phyloP scores from a whole-genome alignment of 1,284 basidiomycete genomes.

The Cryptococcus amylolentus region DNA sequence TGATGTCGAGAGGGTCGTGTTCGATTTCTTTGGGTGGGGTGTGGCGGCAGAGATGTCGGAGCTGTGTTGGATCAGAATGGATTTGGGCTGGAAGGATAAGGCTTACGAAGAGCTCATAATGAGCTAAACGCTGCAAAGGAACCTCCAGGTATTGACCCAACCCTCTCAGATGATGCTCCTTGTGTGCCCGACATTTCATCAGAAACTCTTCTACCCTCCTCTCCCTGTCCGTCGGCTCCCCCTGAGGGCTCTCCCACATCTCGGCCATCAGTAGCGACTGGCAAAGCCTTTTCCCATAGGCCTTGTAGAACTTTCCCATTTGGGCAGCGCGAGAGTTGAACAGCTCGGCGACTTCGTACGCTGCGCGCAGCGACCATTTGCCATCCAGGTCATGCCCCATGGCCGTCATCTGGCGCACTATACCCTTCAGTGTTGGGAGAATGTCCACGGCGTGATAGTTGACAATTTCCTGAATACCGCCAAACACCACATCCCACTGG shows the following conservation, averaged over 20 bases:
- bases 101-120: slow-evolving; percentile 2
- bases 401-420: not conserved
- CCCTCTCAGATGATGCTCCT: not conserved
- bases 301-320: not conserved
- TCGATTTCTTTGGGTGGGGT: not conserved
- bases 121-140: not conserved
- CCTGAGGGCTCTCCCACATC: not conserved
- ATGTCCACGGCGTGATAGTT: not conserved
- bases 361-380: not conserved
- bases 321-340: not conserved
- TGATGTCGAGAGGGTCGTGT: not conserved
- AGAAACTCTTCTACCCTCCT: not conserved
- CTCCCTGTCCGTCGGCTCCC: not conserved
- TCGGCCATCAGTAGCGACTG: not conserved
- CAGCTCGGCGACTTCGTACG: not conserved
- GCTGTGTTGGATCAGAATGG: not conserved
- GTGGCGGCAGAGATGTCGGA: slow-evolving; percentile 1
- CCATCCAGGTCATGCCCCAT: not conserved
- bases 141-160: not conserved
- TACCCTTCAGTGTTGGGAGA: not conserved
- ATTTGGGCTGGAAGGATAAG: not conserved
- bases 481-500: not conserved
- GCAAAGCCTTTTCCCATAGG: not conserved
- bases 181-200: not conserved
- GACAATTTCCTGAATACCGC: not conserved